Evolutionary conservation across 2,329 filamentous ascomycete genomes (phyloP).

Genomic region (Emmonsiellopsis sp.): DNA sequence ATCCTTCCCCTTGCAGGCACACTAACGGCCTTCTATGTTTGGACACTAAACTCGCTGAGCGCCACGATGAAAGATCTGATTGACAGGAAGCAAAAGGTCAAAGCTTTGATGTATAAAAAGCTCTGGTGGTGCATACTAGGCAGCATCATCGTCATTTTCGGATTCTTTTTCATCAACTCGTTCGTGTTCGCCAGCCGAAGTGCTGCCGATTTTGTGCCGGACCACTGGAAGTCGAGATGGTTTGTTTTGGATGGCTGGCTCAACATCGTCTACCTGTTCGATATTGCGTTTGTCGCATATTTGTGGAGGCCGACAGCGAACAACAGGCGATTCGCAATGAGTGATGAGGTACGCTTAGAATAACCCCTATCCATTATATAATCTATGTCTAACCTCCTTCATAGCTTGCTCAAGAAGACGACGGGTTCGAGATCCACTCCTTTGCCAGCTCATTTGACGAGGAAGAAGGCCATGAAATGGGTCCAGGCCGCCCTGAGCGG

Average conservation of each 20-base stretch:
- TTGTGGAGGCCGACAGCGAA: conserved; percentile 95
- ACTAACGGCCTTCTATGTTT: conserved; percentile 93
- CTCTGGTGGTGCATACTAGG: conserved; percentile 95
- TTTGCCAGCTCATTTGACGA: conserved; percentile 68
- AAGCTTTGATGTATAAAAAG: conserved; percentile 94
- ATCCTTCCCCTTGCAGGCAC: conserved; percentile 87
- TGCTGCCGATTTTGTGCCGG: conserved; percentile 83
- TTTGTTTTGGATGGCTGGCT: conserved; percentile 96
- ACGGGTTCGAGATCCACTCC: conserved; percentile 93
- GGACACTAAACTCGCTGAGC: conserved; percentile 94
- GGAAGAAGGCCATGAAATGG: conserved; percentile 41
- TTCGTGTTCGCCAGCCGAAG: conserved; percentile 82
- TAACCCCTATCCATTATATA: neutral
- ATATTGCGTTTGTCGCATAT: conserved; percentile 88
- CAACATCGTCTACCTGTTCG: conserved; percentile 89
- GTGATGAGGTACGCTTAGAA: conserved; percentile 62
- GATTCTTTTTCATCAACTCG: conserved; percentile 97
- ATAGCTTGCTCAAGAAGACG: conserved; percentile 89
- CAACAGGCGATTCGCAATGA: conserved; percentile 96
- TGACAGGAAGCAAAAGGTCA: conserved; percentile 86
- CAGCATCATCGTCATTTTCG: conserved; percentile 92
- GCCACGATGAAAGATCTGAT: conserved; percentile 92
- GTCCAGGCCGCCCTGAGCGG: conserved; percentile 20
- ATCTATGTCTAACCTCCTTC: conserved; percentile 14
- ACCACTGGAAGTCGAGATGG: conserved; percentile 96